These are phyloP conservation scores for Raffaelea arxii DNA, from an alignment of 2,329 filamentous ascomycete genomes.

Conservation along the genomic window DNA sequence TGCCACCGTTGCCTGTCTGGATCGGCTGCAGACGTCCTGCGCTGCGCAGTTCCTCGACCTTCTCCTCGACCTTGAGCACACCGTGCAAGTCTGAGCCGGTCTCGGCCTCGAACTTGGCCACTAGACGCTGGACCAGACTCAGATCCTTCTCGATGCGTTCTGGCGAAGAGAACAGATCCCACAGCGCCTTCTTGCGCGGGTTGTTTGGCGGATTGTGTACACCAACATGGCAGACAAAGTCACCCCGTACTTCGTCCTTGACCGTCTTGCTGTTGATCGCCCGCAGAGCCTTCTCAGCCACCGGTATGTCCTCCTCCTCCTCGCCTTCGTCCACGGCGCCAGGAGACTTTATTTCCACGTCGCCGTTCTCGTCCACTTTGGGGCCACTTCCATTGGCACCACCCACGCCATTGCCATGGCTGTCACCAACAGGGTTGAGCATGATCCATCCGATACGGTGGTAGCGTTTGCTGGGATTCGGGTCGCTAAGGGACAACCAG, in stretches of 20 bases:
- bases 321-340: no score
- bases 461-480: slow-evolving; percentile 93
- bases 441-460: slow-evolving; percentile 99
- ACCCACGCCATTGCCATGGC: not conserved
- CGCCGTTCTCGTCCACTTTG: slow-evolving; percentile 37
- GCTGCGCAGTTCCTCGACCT: slow-evolving; percentile 69
- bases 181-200: slow-evolving; percentile 87
- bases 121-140: slow-evolving; percentile 69
- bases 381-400: not conserved
- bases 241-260: slow-evolving; percentile 83
- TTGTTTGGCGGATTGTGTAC: slow-evolving; percentile 83
- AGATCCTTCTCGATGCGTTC: slow-evolving; percentile 90
- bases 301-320: no score
- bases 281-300: slow-evolving; percentile 78
- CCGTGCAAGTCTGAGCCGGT: slow-evolving; percentile 71
- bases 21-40: slow-evolving; percentile 68
- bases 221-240: slow-evolving; percentile 95
- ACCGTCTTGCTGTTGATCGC: slow-evolving; percentile 98
- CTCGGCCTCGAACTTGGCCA: slow-evolving; percentile 76
- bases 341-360: slow-evolving; percentile 45
- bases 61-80: slow-evolving; percentile 71
- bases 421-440: slow-evolving; percentile 69
- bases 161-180: slow-evolving; percentile 91
- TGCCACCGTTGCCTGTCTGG: slow-evolving; percentile 14
- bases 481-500: slow-evolving; percentile 91